A percentile compares a stretch with the other conserved stretches of the same genome.
phyloP scores from a whole-genome alignment of 2,329 filamentous ascomycete genomes.

The Microcera coccophila region DNA sequence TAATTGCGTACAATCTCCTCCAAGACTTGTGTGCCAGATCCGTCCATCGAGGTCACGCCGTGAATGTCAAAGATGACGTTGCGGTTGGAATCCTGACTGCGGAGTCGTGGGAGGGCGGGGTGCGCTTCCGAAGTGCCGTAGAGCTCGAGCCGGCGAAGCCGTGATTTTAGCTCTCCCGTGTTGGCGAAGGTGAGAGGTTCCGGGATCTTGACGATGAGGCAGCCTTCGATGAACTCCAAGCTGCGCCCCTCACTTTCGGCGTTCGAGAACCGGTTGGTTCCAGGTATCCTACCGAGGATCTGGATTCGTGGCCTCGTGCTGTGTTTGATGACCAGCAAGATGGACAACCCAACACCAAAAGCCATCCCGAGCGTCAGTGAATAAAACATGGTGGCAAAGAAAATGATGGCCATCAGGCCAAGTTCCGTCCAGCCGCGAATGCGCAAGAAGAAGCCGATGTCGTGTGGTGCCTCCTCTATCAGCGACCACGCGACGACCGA shows the following conservation, averaged over 20 bases:
- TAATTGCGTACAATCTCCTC: constrained; percentile 84
- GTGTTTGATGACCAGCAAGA: constrained; percentile 86
- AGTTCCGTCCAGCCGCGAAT: constrained; percentile 87
- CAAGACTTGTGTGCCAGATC: constrained; percentile 86
- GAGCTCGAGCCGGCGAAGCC: constrained; percentile 77
- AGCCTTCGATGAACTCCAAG: constrained; percentile 87
- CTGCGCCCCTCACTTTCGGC: constrained; percentile 68
- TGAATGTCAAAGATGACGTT: constrained; percentile 98
- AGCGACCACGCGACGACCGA: constrained; percentile 92
- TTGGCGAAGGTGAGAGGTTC: constrained; percentile 97
- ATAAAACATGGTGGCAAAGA: constrained; percentile 89
- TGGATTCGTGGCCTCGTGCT: constrained; percentile 91
- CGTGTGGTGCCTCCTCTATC: constrained; percentile 91
- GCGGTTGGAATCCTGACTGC: constrained; percentile 74
- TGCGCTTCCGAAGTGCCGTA: constrained; percentile 86
- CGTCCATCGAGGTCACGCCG: constrained; percentile 92
- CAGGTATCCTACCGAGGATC: constrained; percentile 85
- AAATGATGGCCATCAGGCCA: constrained; percentile 82
- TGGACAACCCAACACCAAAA: constrained; percentile 84
- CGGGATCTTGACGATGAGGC: constrained; percentile 94
- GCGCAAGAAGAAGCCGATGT: constrained; percentile 81
- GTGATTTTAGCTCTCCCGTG: constrained; percentile 83
- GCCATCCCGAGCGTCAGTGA: constrained; percentile 91
- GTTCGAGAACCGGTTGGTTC: constrained; percentile 80
- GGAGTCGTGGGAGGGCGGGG: constrained; percentile 77